Evolutionary conservation across 805 yeast species (phyloP).

Genomic region (Saccharomycopsis sp.): DNA sequence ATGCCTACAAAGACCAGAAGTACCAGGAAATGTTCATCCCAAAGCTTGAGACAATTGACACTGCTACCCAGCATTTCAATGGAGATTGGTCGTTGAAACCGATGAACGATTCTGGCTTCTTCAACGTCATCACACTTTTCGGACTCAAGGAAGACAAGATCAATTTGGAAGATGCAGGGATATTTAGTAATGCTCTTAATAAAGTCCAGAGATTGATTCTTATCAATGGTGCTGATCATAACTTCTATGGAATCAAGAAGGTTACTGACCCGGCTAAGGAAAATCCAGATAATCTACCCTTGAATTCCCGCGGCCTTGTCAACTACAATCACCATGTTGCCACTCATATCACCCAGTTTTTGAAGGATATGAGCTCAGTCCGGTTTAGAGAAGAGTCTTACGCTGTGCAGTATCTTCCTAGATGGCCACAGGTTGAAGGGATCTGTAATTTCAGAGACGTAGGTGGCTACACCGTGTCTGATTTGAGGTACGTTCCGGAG

Average conservation of each 20-base stretch:
- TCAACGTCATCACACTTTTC: conserved; percentile 58
- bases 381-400: conserved; percentile 41
- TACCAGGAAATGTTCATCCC: conserved; percentile 37
- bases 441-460: conserved; percentile 69
- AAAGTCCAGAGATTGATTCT: conserved; percentile 52
- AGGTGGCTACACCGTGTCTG: conserved; percentile 59
- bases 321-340: conserved; percentile 55
- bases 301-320: conserved; percentile 39
- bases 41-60: conserved; percentile 42
- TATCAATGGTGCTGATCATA: conserved; percentile 73
- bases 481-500: conserved; percentile 23
- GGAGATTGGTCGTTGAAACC: conserved; percentile 32
- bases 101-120: conserved; percentile 36
- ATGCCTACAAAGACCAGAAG: conserved; percentile 47
- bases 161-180: conserved; percentile 55
- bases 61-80: conserved; percentile 33
- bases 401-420: conserved; percentile 35
- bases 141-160: conserved; percentile 65
- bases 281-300: conserved; percentile 34
- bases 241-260: conserved; percentile 51
- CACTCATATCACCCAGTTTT: conserved; percentile 40
- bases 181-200: conserved; percentile 40
- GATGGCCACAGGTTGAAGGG: conserved; percentile 64
- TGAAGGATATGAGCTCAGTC: conserved; percentile 28
- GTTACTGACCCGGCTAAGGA: conserved; percentile 30